Evolutionary conservation across 495 filamentous ascomycete genomes (phyloP).

Genomic region (Massariosphaeria phaeospora): DNA sequence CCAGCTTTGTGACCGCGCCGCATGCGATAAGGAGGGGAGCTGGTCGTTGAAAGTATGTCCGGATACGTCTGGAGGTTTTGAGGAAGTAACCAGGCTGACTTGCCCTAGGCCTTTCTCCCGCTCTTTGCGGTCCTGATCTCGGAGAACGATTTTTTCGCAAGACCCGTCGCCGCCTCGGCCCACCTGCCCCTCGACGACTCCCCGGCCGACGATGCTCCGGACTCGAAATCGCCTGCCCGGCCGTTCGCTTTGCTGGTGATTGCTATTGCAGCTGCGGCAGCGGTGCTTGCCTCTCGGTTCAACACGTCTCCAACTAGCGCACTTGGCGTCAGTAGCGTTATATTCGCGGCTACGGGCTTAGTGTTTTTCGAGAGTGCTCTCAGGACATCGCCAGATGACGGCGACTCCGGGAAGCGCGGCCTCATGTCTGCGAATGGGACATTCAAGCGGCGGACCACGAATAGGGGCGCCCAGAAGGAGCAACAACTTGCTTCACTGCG

Average conservation of each 20-base stretch:
- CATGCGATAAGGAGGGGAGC: conserved; percentile 32
- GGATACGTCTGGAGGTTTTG: not conserved
- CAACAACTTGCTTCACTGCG: conserved; percentile 24
- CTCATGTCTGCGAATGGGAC: conserved; percentile 33
- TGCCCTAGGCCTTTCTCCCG: conserved; percentile 23
- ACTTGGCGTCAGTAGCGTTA: conserved; percentile 27
- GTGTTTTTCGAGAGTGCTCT: conserved; percentile 31
- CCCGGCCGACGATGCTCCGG: not conserved
- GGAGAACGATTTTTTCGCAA: conserved; percentile 21
- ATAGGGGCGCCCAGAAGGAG: conserved; percentile 12
- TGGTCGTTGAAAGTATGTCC: conserved; percentile 37
- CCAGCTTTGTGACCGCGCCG: conserved; percentile 35
- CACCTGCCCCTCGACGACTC: conserved; percentile 5
- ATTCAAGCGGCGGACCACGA: conserved; percentile 18
- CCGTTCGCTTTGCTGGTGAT: conserved; percentile 16
- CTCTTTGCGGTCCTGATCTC: conserved; percentile 20
- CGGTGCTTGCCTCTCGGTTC: conserved; percentile 21
- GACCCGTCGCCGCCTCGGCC: not conserved
- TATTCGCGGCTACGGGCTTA: conserved; percentile 22
- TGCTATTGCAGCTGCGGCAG: conserved; percentile 15
- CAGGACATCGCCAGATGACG: conserved; percentile 16
- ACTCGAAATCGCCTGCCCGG: conserved; percentile 1
- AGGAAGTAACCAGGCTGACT: too few relatives aligned
- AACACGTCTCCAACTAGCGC: conserved; percentile 19
- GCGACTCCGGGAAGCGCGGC: conserved; percentile 11